Evolutionary conservation across 2,329 filamentous ascomycete species (phyloP).

Genomic region (Paecilomyces niveus): DNA sequence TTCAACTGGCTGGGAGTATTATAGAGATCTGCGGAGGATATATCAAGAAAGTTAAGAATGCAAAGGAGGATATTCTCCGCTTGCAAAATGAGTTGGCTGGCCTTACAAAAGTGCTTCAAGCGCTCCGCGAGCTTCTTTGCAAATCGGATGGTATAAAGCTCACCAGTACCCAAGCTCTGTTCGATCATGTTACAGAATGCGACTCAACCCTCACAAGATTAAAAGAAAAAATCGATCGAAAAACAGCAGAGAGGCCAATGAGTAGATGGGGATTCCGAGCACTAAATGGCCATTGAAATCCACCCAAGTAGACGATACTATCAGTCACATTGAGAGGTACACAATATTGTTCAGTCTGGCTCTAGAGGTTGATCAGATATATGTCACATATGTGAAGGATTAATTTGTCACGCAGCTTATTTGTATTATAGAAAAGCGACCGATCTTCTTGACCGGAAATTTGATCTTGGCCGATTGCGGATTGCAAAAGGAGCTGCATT

Average conservation of each 20-base stretch:
- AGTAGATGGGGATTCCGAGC: slow-evolving; percentile 16
- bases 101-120: slow-evolving; percentile 10
- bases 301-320: slow-evolving; percentile 14
- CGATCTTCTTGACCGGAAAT: slow-evolving; percentile 6
- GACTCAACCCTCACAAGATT: slow-evolving; percentile 3
- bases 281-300: slow-evolving; percentile 23
- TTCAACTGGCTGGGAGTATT: slow-evolving; percentile 14
- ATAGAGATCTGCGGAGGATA: slow-evolving; percentile 15
- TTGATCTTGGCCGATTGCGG: slow-evolving; percentile 9
- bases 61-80: slow-evolving; percentile 12
- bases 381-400: slow-evolving; percentile 2
- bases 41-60: slow-evolving; percentile 15
- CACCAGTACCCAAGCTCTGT: not conserved
- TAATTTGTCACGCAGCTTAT: not conserved
- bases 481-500: slow-evolving; percentile 13
- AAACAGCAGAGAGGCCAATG: slow-evolving; percentile 8
- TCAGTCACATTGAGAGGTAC: slow-evolving; percentile 14
- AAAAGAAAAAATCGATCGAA: slow-evolving; percentile 8
- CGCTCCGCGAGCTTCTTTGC: slow-evolving; percentile 8
- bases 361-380: slow-evolving; percentile 21
- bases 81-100: slow-evolving; percentile 5
- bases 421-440: not conserved
- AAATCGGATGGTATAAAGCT: slow-evolving; percentile 2
- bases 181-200: slow-evolving; percentile 3
- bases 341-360: slow-evolving; percentile 17